Evolutionary conservation across 305 asterid genomes (phyloP).

Genomic region (Solanum hybrid): DNA sequence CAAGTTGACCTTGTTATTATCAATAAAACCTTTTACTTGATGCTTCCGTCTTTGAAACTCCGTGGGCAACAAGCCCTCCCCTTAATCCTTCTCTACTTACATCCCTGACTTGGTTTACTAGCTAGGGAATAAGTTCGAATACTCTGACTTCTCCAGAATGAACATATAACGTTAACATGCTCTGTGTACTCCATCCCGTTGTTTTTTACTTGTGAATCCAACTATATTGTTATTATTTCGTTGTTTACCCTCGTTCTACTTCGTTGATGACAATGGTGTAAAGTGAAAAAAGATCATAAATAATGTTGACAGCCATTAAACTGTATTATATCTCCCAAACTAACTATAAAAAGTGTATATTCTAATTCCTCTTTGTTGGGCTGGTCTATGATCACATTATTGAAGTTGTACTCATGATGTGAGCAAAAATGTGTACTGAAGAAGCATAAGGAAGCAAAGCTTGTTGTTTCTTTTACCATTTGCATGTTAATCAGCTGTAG

Average conservation of each 20-base stretch:
- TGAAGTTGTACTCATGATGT: background rate
- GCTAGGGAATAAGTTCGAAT: background rate
- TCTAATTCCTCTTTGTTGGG: background rate
- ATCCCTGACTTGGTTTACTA: background rate
- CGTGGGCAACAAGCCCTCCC: background rate
- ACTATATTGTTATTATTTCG: background rate
- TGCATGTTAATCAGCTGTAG: background rate
- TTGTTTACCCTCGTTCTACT: background rate
- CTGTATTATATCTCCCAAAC: background rate
- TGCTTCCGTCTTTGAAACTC: background rate
- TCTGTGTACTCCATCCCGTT: background rate
- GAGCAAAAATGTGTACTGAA: background rate
- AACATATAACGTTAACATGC: background rate
- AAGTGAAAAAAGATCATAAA: background rate
- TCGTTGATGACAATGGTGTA: background rate
- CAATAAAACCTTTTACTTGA: background rate
- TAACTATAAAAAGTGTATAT: background rate
- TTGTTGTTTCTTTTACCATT: background rate
- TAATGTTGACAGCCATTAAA: background rate
- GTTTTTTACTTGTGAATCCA: background rate
- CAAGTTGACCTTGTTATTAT: background rate
- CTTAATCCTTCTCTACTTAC: background rate
- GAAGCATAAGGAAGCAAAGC: background rate
- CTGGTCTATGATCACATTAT: background rate
- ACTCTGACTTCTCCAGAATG: background rate